Base-by-base conservation (phyloP, 2,329 filamentous ascomycete species). In the Aureobasidium sp. region DNA sequence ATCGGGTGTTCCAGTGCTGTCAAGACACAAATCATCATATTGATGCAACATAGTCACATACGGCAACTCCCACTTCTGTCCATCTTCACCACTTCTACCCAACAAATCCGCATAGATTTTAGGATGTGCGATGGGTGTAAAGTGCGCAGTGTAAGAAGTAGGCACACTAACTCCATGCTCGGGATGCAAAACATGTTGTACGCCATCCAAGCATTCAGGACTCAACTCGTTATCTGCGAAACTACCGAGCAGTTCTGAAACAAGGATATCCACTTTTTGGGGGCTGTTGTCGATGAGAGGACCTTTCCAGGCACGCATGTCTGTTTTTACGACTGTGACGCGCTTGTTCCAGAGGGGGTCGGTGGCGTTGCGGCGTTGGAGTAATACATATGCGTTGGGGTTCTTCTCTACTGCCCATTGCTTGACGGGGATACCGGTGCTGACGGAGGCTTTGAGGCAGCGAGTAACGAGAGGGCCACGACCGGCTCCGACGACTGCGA, bases 321-420 rank as follows among this genome's bases (percentile, higher is more conserved):
- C 94, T 0, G 91, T 96, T 77, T 96, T 95, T 66, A 97, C 87
- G 36, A 99, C 84, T 1, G 87, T 92, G 23, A 97, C 93, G 59
- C 82, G 83, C 26, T 87, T 85, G 62, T 80, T 82, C 94, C 94
- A 99, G n/a, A 76, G 72, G 1, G 69, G 67, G 48, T 86, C 81
- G 20, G 82, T 84, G 66, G 87, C 81, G 70, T 97, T 97, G 71
- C 95, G 91, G 27, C 90, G 84, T 65, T 96, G 86, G 2, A 99
- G 84, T 67, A 97, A 87, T 7, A 99, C 92, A 72, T 93, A 97
- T 0, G 94, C 94, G 71, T 99, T 97, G 4, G 91, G 94, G 75
- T 99, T 99, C 82, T 99, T 99, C 76, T 99, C 94, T 3, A 99
- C 85, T 0, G 90, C 94, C 86, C 91, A 97, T 50, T 95, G 83